Evolutionary conservation across 2,329 filamentous ascomycete genomes (phyloP), one percentile per base, ranked within the genome.

Genomic region (Nigrospora oryzae): DNA sequence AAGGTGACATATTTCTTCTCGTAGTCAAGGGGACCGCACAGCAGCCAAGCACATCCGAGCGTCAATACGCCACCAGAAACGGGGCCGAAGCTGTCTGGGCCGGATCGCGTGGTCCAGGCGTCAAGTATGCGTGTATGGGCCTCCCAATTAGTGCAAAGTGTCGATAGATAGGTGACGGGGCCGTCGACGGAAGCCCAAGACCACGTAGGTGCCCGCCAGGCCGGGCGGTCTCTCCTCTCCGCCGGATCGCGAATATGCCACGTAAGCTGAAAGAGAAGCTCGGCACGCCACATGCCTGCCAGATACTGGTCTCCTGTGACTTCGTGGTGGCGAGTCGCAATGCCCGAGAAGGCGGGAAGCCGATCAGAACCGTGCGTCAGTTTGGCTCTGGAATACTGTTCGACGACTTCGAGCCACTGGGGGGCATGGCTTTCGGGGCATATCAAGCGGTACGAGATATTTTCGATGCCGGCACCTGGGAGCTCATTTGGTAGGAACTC

Each of bases 171-270:
- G n/a, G n/a, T 28, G 15, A 36, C 30, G 2, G 30, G 4, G 4
- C 42, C 28, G 3, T 34, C 17, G 11, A 44, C 32, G 1, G 42
- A 44, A 13, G 42, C 42, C 42, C 42, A 44, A 5, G 42, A 44
- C 42, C 42, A 44, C 1, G 23, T 44, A 8, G 36, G 42, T 11
- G 36, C 36, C 11, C 19, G 34, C 28, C 36, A 19, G 5, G 11
- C 17, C 13, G 42, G 36, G 7, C 42, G 15, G 16, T 40, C 15
- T 5, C 11, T 10, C 30, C 11, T 7, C 11, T 34, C 5, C 5
- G 8, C 30, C 5, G n/a, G 15, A 4, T 15, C 23, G 15, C 5
- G 4, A 10, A 28, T 10, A 28, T n/a, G 7, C 42, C 42, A 44
- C 4, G 31, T 4, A 1, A 44, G 36, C 16, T 35, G 30, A 0